Evolutionary conservation across 148 eudicot species (phyloP).

Genomic region (Polygonum aviculare): DNA sequence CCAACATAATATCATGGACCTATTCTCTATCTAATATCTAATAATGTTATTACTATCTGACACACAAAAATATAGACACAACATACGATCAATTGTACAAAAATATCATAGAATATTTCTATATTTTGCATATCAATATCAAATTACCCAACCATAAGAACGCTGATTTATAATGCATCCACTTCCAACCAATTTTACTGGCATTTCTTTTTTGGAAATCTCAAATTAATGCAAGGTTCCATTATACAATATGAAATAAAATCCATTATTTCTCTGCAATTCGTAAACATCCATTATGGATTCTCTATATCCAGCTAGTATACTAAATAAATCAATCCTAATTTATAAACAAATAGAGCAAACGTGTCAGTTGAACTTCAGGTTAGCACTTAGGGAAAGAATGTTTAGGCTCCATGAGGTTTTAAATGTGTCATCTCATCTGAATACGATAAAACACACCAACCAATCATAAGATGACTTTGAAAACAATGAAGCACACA

Average conservation of each 20-base stretch:
- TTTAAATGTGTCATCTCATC: neutral
- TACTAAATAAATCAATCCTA: neutral
- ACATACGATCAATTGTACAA: neutral
- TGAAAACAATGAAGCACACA: neutral
- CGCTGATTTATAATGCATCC: neutral
- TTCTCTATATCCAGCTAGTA: neutral
- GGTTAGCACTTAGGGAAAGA: neutral
- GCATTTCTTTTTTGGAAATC: neutral
- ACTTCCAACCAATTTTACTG: neutral
- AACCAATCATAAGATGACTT: neutral
- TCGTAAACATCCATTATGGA: neutral
- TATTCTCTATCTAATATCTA: neutral
- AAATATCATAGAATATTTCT: neutral
- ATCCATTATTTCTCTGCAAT: neutral
- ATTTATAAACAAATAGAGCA: neutral
- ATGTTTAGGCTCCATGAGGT: neutral
- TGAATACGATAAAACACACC: neutral
- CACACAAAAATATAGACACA: neutral
- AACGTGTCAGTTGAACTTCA: neutral
- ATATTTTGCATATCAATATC: neutral
- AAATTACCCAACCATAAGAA: neutral
- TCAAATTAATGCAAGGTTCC: neutral
- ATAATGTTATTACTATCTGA: neutral
- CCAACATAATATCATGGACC: neutral
- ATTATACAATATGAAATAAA: neutral